Conservation (phyloP, 306 rosid genomes). For the Benincasa hispida region DNA sequence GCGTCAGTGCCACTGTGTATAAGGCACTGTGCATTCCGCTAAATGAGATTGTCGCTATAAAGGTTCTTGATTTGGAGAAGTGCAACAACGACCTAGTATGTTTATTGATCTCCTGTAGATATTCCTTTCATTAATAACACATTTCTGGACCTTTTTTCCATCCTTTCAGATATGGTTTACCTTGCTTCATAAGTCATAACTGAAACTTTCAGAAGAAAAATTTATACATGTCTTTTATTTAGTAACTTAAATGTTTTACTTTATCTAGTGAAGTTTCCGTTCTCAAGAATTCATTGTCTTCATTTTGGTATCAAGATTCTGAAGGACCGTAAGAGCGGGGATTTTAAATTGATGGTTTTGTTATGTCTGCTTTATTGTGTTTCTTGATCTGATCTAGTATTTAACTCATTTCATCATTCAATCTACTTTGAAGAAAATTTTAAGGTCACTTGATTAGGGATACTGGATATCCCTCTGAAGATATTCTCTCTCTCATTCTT, state of each 20-base stretch:
- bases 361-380: background rate
- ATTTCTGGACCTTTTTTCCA: background rate
- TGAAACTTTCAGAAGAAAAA: background rate
- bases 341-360: background rate
- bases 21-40: slow-evolving; percentile 84
- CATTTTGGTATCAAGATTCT: background rate
- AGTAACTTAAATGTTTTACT: background rate
- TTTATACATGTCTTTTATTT: background rate
- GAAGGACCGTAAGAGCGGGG: background rate
- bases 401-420: background rate
- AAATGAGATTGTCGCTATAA: slow-evolving; percentile 71
- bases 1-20: slow-evolving; percentile 78
- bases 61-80: slow-evolving; percentile 82
- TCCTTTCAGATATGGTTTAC: background rate
- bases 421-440: background rate
- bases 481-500: background rate
- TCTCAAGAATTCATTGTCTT: background rate
- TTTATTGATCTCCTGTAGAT: background rate
- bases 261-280: background rate
- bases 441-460: background rate
- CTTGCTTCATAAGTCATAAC: background rate
- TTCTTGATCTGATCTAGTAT: background rate
- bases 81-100: slow-evolving; percentile 74
- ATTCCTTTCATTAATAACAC: background rate
- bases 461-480: background rate